Percentiles rank a stretch among this genome's conserved stretches.
These are phyloP conservation scores for Trypanosoma mega DNA, from an alignment of 208 protist genomes.

Conservation along the genomic window DNA sequence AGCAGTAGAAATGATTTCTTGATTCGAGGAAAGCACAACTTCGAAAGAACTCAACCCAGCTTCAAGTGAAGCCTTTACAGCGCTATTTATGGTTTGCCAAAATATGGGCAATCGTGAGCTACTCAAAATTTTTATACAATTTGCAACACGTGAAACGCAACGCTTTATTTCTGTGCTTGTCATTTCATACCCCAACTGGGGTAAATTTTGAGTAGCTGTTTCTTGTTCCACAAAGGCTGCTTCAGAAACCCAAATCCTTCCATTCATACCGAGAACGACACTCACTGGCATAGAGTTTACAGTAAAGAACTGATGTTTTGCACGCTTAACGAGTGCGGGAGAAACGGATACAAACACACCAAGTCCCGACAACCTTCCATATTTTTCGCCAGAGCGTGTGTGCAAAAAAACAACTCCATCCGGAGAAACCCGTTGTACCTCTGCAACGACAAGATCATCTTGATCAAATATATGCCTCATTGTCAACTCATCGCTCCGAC, in stretches of 20 bases:
- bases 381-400: constrained; percentile 87
- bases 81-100: constrained; percentile 49
- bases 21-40: constrained; percentile 38
- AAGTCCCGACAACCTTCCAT: constrained; percentile 56
- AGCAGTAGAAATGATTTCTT: constrained; percentile 26
- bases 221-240: constrained; percentile 26
- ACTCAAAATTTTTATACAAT: constrained; percentile 70
- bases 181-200: constrained; percentile 3
- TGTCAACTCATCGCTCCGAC: constrained; percentile 90
- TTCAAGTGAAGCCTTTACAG: constrained; percentile 49
- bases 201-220: not conserved
- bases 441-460: constrained; percentile 93
- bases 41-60: constrained; percentile 57
- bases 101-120: constrained; percentile 49
- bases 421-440: constrained; percentile 94
- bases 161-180: constrained; percentile 31
- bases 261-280: constrained; percentile 84
- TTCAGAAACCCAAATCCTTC: constrained; percentile 94
- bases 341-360: constrained; percentile 69
- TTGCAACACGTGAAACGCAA: constrained; percentile 61
- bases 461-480: constrained; percentile 97
- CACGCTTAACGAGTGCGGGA: constrained; percentile 71
- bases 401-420: constrained; percentile 94
- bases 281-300: constrained; percentile 30
- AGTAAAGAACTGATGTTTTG: constrained; percentile 78